A percentile compares a stretch with the other conserved stretches of the same genome.
Conservation (phyloP, 2,329 filamentous ascomycete species). For the Gremmenia infestans region DNA sequence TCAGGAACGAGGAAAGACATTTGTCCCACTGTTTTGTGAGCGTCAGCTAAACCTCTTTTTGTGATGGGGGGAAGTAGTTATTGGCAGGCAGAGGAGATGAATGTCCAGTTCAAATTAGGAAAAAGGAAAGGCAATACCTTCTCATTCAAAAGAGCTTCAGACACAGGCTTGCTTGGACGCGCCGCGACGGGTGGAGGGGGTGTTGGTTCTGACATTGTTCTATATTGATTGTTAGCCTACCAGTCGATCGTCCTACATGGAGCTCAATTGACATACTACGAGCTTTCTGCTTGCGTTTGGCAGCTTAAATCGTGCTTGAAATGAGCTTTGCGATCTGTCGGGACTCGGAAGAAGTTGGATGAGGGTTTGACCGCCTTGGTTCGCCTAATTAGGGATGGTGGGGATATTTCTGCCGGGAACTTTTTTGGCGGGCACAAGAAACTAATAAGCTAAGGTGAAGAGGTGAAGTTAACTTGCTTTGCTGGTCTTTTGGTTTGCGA, state of each 20-base stretch:
- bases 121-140: slow-evolving; percentile 58
- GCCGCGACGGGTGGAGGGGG: slow-evolving; percentile 58
- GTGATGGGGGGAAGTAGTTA: background rate
- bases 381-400: slow-evolving; percentile 5
- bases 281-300: too few species aligned
- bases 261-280: background rate
- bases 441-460: too few species aligned
- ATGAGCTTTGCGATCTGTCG: slow-evolving; percentile 2
- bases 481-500: background rate
- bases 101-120: background rate
- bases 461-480: too few species aligned
- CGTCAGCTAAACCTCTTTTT: background rate
- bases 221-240: background rate
- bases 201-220: slow-evolving; percentile 29
- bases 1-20: slow-evolving; percentile 94
- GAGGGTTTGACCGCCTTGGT: background rate
- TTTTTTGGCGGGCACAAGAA: slow-evolving; percentile 1
- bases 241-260: background rate
- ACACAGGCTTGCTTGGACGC: slow-evolving; percentile 74
- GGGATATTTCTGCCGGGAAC: slow-evolving; percentile 8
- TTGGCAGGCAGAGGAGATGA: slow-evolving; percentile 21
- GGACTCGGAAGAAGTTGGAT: background rate
- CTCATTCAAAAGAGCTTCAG: slow-evolving; percentile 96
- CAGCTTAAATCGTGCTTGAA: too few species aligned
- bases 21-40: slow-evolving; percentile 75